phyloP scores from a whole-genome alignment of 1,284 basidiomycete genomes.

The Cryptococcus sp. region DNA sequence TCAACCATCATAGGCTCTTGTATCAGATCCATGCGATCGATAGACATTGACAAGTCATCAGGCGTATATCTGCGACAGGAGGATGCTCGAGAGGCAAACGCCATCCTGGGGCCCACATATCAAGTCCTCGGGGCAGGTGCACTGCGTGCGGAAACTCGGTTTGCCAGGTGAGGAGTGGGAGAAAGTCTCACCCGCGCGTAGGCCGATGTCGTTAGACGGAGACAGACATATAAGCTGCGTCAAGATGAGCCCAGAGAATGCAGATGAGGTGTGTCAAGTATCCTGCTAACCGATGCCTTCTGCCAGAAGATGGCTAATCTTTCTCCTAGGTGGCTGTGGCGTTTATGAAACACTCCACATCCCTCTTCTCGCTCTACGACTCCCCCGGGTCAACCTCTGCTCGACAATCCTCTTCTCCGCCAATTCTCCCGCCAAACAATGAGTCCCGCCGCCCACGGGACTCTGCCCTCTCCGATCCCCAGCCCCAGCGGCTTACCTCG shows the following conservation, averaged over 20 bases:
- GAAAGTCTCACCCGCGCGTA: slow-evolving; percentile 15
- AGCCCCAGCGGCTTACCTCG: too few species aligned
- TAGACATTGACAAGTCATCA: slow-evolving; percentile 39
- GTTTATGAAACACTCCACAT: slow-evolving; percentile 72
- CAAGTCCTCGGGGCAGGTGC: slow-evolving; percentile 51
- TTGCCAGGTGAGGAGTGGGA: slow-evolving; percentile 51
- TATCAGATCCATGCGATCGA: too few species aligned
- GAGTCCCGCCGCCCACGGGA: neutral
- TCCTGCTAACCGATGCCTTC: neutral
- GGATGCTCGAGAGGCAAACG: slow-evolving; percentile 66
- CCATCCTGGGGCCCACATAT: slow-evolving; percentile 67
- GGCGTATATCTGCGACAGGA: slow-evolving; percentile 85
- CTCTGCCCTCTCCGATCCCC: too few species aligned
- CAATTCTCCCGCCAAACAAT: slow-evolving; percentile 8
- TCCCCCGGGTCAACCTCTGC: slow-evolving; percentile 40
- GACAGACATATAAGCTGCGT: slow-evolving; percentile 71
- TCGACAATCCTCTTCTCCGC: slow-evolving; percentile 9
- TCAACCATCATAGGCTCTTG: neutral
- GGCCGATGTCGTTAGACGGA: slow-evolving; percentile 37
- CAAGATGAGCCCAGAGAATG: slow-evolving; percentile 68
- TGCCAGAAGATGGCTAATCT: neutral
- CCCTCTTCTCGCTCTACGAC: slow-evolving; percentile 75
- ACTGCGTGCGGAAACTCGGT: slow-evolving; percentile 82
- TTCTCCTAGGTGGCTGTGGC: slow-evolving; percentile 51
- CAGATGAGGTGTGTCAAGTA: slow-evolving; percentile 63